Percentiles rank a stretch among this genome's conserved stretches.
These are phyloP conservation scores for Phytophthora multivora DNA, from an alignment of 352 stramenopile genomes.

Conservation along the genomic window DNA sequence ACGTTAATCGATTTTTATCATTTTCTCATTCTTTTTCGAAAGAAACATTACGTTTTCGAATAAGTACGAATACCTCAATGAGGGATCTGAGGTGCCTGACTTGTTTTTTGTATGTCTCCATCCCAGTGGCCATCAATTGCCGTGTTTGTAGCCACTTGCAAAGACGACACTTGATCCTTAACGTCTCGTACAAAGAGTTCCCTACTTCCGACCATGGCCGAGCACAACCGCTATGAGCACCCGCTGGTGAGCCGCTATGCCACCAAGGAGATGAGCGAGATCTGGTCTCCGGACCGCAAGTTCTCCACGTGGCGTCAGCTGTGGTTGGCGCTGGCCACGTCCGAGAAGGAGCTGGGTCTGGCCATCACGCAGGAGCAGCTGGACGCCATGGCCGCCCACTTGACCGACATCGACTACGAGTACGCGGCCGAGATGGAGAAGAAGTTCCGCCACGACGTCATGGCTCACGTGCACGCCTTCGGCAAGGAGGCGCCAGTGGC, in stretches of 20 bases:
- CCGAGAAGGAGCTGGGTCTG: conserved; percentile 97
- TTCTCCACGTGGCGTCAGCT: conserved; percentile 99
- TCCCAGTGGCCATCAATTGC: background rate
- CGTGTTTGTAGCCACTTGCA: conserved; percentile 5
- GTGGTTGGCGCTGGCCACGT: conserved; percentile 96
- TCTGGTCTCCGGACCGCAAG: conserved; percentile 98
- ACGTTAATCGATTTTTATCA: too few species aligned
- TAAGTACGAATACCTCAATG: background rate
- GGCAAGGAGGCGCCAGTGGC: conserved; percentile 95
- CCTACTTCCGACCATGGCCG: conserved; percentile 16
- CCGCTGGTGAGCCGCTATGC: conserved; percentile 94
- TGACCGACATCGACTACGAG: conserved; percentile 98
- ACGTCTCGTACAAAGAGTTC: background rate
- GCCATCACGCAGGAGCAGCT: conserved; percentile 98
- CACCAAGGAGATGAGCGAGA: conserved; percentile 99
- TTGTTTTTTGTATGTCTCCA: too few species aligned
- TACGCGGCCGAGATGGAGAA: conserved; percentile 97
- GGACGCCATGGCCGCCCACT: conserved; percentile 94
- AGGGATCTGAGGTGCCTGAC: background rate
- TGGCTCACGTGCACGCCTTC: conserved; percentile 99
- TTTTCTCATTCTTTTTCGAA: too few species aligned
- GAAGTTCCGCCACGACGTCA: conserved; percentile 99
- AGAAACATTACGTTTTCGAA: too few species aligned
- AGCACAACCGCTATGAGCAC: conserved; percentile 89
- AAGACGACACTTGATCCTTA: conserved; percentile 7